A percentile compares a stretch with the other conserved stretches of the same genome.
phyloP scores from a whole-genome alignment of 2,329 filamentous ascomycete genomes.

The Colletotrichum tropicicola region DNA sequence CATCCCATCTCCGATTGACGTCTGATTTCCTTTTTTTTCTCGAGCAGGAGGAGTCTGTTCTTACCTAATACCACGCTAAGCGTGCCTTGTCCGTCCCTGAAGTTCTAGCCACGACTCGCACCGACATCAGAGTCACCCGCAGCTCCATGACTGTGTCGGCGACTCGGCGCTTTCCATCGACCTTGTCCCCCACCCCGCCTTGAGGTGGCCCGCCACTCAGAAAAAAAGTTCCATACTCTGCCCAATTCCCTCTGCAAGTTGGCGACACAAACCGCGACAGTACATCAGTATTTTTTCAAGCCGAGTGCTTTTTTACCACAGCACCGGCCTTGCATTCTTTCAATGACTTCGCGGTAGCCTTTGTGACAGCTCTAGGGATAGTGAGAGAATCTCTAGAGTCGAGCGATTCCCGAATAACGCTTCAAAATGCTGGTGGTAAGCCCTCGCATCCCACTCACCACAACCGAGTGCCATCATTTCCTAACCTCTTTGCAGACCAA shows the following conservation, averaged over 20 bases:
- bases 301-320: slow-evolving; percentile 7
- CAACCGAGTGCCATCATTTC: neutral
- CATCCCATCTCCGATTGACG: neutral
- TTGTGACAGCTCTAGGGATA: slow-evolving; percentile 79
- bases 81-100: neutral
- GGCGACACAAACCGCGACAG: slow-evolving; percentile 2
- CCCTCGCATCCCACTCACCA: slow-evolving; percentile 33
- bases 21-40: neutral
- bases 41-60: neutral
- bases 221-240: slow-evolving; percentile 28
- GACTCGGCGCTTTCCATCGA: slow-evolving; percentile 26
- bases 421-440: slow-evolving; percentile 58
- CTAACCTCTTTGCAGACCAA: slow-evolving; percentile 60
- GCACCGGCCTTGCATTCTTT: slow-evolving; percentile 36
- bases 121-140: slow-evolving; percentile 11
- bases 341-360: slow-evolving; percentile 76
- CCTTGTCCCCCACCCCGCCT: slow-evolving; percentile 30
- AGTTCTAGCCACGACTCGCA: slow-evolving; percentile 18
- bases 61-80: slow-evolving; percentile 7
- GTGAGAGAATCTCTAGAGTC: slow-evolving; percentile 81
- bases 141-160: slow-evolving; percentile 25
- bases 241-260: neutral
- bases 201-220: slow-evolving; percentile 22
- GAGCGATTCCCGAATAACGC: slow-evolving; percentile 53
- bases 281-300: slow-evolving; percentile 7